phyloP scores from a whole-genome alignment of 2,329 filamentous ascomycete species.

The Pseudodiploospora longispora region DNA sequence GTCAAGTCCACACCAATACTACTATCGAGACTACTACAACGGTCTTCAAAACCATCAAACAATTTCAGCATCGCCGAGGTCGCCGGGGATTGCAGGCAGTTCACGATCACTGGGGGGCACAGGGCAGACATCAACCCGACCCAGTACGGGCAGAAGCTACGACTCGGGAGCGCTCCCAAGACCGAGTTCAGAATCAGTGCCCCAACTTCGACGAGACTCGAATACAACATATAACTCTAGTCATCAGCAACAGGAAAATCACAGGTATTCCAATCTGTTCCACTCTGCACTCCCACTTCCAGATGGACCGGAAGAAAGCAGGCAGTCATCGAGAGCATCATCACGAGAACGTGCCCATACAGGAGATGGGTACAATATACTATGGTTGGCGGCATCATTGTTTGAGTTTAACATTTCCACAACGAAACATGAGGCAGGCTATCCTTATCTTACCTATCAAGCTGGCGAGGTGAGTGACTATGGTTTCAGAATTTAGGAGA shows the following conservation, averaged over 20 bases:
- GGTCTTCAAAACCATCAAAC: constrained; percentile 32
- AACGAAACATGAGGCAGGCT: constrained; percentile 84
- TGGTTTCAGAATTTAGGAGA: not conserved
- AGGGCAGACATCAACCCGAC: constrained; percentile 35
- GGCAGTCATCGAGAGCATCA: constrained; percentile 49
- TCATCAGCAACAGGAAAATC: constrained; percentile 35
- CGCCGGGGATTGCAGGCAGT: constrained; percentile 42
- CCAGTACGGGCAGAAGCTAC: constrained; percentile 52
- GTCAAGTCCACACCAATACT: constrained; percentile 46
- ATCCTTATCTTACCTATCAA: constrained; percentile 92
- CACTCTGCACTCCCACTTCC: constrained; percentile 78
- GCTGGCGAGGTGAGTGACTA: constrained; percentile 65
- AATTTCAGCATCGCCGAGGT: constrained; percentile 51
- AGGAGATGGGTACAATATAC: constrained; percentile 56
- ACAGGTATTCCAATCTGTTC: constrained; percentile 69
- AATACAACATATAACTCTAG: constrained; percentile 46
- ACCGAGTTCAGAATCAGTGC: constrained; percentile 43
- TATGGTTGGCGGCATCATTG: constrained; percentile 87
- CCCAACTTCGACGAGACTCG: constrained; percentile 43
- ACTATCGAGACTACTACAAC: constrained; percentile 48
- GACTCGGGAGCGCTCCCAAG: constrained; percentile 44
- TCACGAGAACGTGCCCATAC: constrained; percentile 48
- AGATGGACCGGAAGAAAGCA: constrained; percentile 51
- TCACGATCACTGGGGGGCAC: constrained; percentile 39
- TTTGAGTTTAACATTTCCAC: constrained; percentile 97